Conservation (phyloP, 2,329 filamentous ascomycete genomes). For the Phialophora verrucosa region DNA sequence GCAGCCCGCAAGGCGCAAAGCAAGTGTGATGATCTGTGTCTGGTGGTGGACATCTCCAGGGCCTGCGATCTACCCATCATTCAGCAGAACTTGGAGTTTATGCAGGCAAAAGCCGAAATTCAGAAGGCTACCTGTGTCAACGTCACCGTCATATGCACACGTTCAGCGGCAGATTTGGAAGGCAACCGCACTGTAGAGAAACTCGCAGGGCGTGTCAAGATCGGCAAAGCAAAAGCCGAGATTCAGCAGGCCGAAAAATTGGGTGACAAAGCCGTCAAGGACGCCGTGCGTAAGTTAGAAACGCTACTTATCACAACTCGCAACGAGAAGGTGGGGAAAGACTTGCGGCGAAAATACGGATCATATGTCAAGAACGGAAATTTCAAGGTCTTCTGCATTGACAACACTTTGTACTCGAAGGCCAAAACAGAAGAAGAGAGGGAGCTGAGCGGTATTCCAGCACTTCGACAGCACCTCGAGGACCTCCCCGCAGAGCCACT, state of each 20-base stretch:
- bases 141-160: background rate
- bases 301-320: background rate
- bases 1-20: background rate
- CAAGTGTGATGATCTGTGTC: background rate
- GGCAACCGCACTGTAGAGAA: background rate
- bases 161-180: background rate
- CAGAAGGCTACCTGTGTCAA: background rate
- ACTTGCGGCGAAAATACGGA: background rate
- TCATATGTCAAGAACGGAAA: background rate
- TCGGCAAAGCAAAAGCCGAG: background rate
- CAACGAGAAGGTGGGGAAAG: background rate
- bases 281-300: background rate
- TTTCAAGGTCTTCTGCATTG: background rate
- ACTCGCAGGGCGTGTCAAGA: background rate
- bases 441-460: background rate
- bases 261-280: background rate
- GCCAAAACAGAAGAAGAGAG: conserved; percentile 1
- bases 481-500: background rate
- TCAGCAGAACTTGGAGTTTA: background rate
- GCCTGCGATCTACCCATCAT: background rate
- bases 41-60: background rate
- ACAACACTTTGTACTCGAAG: background rate
- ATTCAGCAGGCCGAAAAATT: background rate
- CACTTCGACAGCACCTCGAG: background rate
- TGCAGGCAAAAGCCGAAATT: background rate